Conservation (phyloP, 2,329 filamentous ascomycete genomes). For the Mycosphaerella arachidis region DNA sequence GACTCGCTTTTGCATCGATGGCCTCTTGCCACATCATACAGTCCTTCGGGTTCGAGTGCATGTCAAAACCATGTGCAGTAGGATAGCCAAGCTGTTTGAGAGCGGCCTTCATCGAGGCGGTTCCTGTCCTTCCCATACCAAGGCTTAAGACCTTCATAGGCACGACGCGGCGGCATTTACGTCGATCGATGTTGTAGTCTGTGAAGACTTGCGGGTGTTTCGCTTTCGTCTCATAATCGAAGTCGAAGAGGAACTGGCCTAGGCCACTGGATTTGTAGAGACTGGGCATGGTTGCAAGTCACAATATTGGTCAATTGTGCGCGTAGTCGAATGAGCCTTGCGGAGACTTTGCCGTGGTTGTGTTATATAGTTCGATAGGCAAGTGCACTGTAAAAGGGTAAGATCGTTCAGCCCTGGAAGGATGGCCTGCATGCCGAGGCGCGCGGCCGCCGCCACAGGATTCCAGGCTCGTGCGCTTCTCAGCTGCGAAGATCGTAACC, state of each 20-base stretch:
- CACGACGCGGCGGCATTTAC: conserved; percentile 48
- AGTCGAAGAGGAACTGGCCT: conserved; percentile 18
- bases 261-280: background rate
- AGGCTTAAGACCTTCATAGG: conserved; percentile 24
- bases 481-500: background rate
- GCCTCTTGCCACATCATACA: conserved; percentile 65
- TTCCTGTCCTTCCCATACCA: conserved; percentile 23
- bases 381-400: too few species aligned
- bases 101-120: conserved; percentile 20
- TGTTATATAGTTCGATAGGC: too few species aligned
- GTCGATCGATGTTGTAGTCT: conserved; percentile 59
- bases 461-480: background rate
- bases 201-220: conserved; percentile 46
- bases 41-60: conserved; percentile 52
- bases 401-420: background rate
- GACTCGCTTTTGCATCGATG: conserved; percentile 48
- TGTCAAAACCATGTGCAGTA: conserved; percentile 21
- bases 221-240: conserved; percentile 14
- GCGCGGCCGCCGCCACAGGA: background rate
- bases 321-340: background rate
- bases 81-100: conserved; percentile 20
- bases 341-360: too few species aligned
- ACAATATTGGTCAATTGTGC: background rate
- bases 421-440: background rate
- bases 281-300: background rate